A percentile compares a stretch with the other conserved stretches of the same genome.
Evolutionary conservation across 2,329 filamentous ascomycete genomes (phyloP).

Genomic region (Fusarium citri): DNA sequence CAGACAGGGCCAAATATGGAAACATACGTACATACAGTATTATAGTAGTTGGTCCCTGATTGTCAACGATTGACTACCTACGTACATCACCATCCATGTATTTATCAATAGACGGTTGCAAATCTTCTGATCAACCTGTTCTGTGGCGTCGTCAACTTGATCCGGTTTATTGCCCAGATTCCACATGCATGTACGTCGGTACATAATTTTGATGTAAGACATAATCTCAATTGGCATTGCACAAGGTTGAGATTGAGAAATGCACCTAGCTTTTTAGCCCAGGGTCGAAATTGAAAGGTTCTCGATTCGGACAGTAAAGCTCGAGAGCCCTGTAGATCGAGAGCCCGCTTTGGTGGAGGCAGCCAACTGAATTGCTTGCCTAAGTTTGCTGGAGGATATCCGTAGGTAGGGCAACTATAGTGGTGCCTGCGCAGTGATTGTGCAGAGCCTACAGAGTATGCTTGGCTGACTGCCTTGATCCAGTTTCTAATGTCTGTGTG

Average conservation of each 20-base stretch:
- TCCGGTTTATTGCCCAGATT: background rate
- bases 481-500: conserved; percentile 9
- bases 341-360: conserved; percentile 3
- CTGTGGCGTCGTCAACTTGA: background rate
- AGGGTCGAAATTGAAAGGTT: conserved; percentile 24
- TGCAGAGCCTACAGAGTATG: background rate
- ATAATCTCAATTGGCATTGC: conserved; percentile 6
- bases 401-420: background rate
- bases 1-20: conserved; percentile 33
- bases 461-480: background rate
- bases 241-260: conserved; percentile 9
- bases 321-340: conserved; percentile 23
- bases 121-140: background rate
- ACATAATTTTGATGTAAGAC: background rate
- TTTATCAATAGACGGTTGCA: conserved; percentile 7
- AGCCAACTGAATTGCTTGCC: conserved; percentile 12
- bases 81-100: conserved; percentile 18
- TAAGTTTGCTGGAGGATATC: background rate
- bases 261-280: conserved; percentile 9
- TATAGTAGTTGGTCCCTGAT: conserved; percentile 7
- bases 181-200: background rate
- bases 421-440: background rate
- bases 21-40: conserved; percentile 1
- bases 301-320: conserved; percentile 15
- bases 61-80: conserved; percentile 3